Conservation (phyloP, 169 alveolate genomes). For the Plasmodium yoelii region DNA sequence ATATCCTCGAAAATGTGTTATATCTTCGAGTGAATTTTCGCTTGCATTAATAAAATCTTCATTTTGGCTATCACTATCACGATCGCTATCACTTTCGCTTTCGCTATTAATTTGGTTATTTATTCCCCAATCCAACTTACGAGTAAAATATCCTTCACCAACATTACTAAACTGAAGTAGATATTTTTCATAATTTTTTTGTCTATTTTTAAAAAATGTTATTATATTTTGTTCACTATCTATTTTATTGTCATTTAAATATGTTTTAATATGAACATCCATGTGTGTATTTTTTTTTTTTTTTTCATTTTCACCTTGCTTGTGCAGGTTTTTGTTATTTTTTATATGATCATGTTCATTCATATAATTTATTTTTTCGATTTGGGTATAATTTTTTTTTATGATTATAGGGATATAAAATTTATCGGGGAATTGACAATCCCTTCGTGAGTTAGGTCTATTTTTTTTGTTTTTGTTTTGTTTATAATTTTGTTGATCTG, state of each 20-base stretch:
- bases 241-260: slow-evolving; percentile 11
- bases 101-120: not conserved
- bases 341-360: not conserved
- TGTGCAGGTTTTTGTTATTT: not conserved
- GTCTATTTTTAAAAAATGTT: slow-evolving; percentile 56
- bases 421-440: slow-evolving; percentile 77
- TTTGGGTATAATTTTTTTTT: not conserved
- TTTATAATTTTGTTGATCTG: not conserved
- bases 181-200: slow-evolving; percentile 59
- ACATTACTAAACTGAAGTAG: slow-evolving; percentile 37
- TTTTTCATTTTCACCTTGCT: not conserved
- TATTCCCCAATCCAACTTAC: not conserved
- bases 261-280: not conserved
- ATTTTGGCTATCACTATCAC: slow-evolving; percentile 9
- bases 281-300: too few relatives aligned
- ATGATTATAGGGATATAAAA: slow-evolving; percentile 73
- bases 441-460: slow-evolving; percentile 34
- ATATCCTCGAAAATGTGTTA: slow-evolving; percentile 25
- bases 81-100: slow-evolving; percentile 1
- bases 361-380: not conserved
- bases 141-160: not conserved
- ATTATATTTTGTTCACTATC: slow-evolving; percentile 27
- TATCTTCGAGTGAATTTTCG: too few relatives aligned
- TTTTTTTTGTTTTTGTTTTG: not conserved
- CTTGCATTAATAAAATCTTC: not conserved